phyloP scores from a whole-genome alignment of 2,329 filamentous ascomycete genomes.

The Leptographium procerum region DNA sequence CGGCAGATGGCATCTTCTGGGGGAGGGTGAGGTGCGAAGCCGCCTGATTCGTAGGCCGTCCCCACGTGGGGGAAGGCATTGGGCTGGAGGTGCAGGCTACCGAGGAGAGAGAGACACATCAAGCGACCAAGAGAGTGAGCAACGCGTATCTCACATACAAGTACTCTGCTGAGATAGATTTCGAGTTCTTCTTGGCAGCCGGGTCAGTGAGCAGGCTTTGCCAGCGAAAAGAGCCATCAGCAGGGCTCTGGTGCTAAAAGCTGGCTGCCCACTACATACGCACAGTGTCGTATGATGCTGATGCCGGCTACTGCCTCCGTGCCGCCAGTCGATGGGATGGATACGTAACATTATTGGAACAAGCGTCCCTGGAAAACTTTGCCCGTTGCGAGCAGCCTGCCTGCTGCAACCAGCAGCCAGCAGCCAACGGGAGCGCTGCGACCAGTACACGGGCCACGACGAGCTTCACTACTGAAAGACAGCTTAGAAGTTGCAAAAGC shows the following conservation, averaged over 20 bases:
- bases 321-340: too few species aligned
- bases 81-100: background rate
- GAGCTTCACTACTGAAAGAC: background rate
- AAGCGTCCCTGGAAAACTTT: background rate
- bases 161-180: too few species aligned
- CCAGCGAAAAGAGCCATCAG: too few species aligned
- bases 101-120: background rate
- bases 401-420: background rate
- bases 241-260: too few species aligned
- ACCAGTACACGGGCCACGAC: background rate
- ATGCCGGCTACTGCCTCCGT: background rate
- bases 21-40: background rate
- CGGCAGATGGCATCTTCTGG: too few species aligned
- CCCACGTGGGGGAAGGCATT: background rate
- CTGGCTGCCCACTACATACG: background rate
- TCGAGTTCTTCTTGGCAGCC: too few species aligned
- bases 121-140: too few species aligned
- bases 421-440: background rate
- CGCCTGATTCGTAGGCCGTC: background rate
- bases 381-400: background rate
- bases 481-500: too few species aligned
- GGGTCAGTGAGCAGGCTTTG: too few species aligned
- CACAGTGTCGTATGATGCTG: background rate
- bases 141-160: too few species aligned
- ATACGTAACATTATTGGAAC: too few species aligned